These are phyloP conservation scores for Chaetomium sp. DNA, from an alignment of 2,329 filamentous ascomycete species.

Conservation along the genomic window DNA sequence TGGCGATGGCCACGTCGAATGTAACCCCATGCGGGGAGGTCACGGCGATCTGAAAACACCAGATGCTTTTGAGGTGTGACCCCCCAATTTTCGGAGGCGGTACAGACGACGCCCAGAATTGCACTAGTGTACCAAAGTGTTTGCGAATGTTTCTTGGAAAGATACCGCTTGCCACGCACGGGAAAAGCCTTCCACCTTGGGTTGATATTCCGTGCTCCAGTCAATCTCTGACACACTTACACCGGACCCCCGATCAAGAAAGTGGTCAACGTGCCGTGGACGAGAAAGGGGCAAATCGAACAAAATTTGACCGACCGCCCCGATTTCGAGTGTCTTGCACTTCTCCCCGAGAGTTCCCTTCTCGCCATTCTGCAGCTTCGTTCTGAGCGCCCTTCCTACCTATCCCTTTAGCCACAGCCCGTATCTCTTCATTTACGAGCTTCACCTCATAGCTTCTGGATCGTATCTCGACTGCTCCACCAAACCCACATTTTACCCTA, in stretches of 20 bases:
- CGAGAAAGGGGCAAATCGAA: not conserved
- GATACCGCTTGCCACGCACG: constrained; percentile 14
- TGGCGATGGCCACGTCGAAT: constrained; percentile 16
- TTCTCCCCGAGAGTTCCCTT: not conserved
- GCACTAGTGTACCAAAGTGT: no score
- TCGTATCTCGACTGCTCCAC: no score
- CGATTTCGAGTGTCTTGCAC: not conserved
- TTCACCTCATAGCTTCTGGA: no score
- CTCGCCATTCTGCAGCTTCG: not conserved
- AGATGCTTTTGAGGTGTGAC: constrained; percentile 7
- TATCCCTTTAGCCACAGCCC: no score
- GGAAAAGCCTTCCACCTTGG: constrained; percentile 9
- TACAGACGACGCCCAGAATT: not conserved
- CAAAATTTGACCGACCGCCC: constrained; percentile 2
- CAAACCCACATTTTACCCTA: no score
- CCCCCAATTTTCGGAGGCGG: constrained; percentile 2
- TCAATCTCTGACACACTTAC: constrained; percentile 16
- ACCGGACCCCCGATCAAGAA: constrained; percentile 9
- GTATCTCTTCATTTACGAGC: no score
- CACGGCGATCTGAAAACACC: constrained; percentile 11
- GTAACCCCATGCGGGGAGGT: not conserved
- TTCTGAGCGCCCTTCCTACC: not conserved
- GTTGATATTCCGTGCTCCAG: constrained; percentile 16
- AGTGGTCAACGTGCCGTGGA: constrained; percentile 5
- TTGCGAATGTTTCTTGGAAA: no score